Evolutionary conservation across 441 rosid genomes (phyloP), one percentile per base, ranked within the genome.

Genomic region (Gossypium davidsonii): DNA sequence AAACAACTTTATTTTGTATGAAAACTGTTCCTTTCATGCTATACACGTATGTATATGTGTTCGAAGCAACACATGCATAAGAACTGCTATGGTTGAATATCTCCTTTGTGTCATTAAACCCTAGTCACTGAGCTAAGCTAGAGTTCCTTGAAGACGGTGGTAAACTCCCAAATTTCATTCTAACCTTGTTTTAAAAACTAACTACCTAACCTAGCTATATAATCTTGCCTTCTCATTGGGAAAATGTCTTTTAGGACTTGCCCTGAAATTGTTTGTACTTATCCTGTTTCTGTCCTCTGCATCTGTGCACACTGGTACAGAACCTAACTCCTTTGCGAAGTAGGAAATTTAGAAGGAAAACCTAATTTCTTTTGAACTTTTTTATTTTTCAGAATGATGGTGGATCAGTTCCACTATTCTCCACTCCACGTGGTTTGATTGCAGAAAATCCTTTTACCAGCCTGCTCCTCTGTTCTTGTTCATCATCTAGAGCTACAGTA

Each of bases 401-500:
- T 80, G 91, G 83, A 66, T 77, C 90, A 71, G 94, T 87, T 74
- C 98, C 99, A 0, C 80, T 79, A 18, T 86, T 87, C 81, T 87
- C 98, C 5, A 80, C 80, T 78, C 98, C 99, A 44, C 93, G 94
- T 66, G 79, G 89, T 79, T 76, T 77, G 74, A 95, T 95, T 72
- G 94, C 97, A 51, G 95, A 93, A 89, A 93, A 95, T 83, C 98
- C 98, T 76, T 95, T 74, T 81, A 87, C 99, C 78, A 95, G 95
- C 75, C 83, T 95, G 76, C 92, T 95, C 59, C 63, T 91, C 73
- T 89, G 98, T 78, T 90, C 93, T 67, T 83, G 83, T 76, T 64
- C 78, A n/a, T 86, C 86, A n/a, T 80, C 90, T 49, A 81, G 80
- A 81, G 86, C 83, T 75, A 85, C 91, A 26, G 68, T 79, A 81